Conservation (phyloP, 768 basidiomycete genomes). For the Leccinum olivaceopallidum region DNA sequence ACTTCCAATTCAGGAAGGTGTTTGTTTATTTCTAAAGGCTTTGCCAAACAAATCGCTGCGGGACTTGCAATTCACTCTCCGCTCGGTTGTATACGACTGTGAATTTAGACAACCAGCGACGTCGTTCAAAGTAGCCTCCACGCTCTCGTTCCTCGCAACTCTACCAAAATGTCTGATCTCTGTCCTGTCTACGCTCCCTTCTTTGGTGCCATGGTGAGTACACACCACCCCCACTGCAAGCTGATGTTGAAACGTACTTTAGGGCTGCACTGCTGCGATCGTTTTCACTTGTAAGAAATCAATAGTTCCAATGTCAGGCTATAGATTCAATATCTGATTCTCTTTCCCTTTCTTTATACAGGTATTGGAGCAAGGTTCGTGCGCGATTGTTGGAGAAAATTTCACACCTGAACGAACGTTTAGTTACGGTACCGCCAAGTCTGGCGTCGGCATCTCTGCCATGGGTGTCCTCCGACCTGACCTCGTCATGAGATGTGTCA, state of each 20-base stretch:
- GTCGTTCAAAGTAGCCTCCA: background rate
- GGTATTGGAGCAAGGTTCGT: conserved; percentile 85
- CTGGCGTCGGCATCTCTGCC: conserved; percentile 95
- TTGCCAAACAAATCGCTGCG: conserved; percentile 27
- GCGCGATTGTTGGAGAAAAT: background rate
- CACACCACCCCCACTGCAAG: background rate
- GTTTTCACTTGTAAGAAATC: conserved; percentile 88
- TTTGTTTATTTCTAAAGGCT: conserved; percentile 33
- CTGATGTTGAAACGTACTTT: conserved; percentile 17
- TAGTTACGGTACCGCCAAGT: conserved; percentile 99
- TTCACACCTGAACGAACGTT: background rate
- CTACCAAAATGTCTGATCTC: conserved; percentile 63
- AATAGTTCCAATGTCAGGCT: background rate
- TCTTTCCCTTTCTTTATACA: conserved; percentile 26
- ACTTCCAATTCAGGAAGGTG: conserved; percentile 12
- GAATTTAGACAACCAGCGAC: conserved; percentile 5
- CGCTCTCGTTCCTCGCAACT: conserved; percentile 4
- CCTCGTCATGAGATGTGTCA: conserved; percentile 96
- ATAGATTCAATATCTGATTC: background rate
- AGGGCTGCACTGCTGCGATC: conserved; percentile 97
- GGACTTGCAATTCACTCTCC: conserved; percentile 20
- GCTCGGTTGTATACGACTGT: conserved; percentile 24
- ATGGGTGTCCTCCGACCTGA: conserved; percentile 98
- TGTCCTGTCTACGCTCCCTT: conserved; percentile 97
- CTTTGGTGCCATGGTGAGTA: conserved; percentile 91